phyloP scores from a whole-genome alignment of 306 rosid species.

The Ziziphus jujuba region DNA sequence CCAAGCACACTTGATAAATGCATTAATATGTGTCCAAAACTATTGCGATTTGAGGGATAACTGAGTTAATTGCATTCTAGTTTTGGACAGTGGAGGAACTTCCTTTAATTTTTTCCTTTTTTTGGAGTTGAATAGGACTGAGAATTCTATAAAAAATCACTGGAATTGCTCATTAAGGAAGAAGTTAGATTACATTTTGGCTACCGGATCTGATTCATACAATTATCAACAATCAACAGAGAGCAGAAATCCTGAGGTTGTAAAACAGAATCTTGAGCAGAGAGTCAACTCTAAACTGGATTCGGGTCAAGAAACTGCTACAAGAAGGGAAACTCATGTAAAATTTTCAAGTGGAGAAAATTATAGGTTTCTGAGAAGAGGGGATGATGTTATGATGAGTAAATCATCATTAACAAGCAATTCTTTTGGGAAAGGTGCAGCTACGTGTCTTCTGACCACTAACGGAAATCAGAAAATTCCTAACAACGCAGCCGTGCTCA shows the following conservation, averaged over 20 bases:
- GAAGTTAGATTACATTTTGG: conserved; percentile 7
- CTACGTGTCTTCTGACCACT: background rate
- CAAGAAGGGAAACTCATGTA: background rate
- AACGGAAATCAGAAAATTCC: background rate
- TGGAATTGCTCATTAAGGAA: conserved; percentile 47
- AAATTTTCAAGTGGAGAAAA: conserved; percentile 5
- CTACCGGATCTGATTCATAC: background rate
- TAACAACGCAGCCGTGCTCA: background rate
- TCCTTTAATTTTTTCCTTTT: background rate
- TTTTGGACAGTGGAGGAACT: background rate
- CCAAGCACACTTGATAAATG: background rate
- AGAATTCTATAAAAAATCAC: conserved; percentile 44
- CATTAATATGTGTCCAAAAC: background rate
- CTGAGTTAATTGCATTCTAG: background rate
- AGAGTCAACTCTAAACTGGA: conserved; percentile 2
- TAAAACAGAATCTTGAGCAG: conserved; percentile 13
- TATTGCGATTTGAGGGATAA: background rate
- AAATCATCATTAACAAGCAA: conserved; percentile 1
- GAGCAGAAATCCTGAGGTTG: background rate
- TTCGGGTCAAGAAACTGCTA: conserved; percentile 12
- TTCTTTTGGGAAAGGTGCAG: background rate
- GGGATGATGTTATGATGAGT: background rate
- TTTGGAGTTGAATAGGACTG: conserved; percentile 36
- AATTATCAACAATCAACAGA: background rate
- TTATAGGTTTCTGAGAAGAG: background rate